Percentiles rank a stretch among this genome's conserved stretches.
Evolutionary conservation across 371 early-diverging fungal species (phyloP).

Genomic region (Mucor lusitanicus): DNA sequence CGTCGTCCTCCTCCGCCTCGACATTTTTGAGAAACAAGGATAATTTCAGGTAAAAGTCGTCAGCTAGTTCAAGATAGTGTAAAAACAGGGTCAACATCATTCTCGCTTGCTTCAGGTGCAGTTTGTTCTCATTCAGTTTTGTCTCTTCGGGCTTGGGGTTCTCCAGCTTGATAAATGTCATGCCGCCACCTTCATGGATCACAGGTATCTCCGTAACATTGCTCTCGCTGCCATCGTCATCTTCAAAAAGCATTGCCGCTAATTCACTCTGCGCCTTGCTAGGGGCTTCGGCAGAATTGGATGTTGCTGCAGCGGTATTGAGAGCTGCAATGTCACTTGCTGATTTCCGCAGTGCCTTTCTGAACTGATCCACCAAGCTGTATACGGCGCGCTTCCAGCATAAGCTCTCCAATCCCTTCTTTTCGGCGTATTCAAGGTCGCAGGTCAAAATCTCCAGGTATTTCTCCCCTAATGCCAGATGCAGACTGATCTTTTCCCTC

Average conservation of each 20-base stretch:
- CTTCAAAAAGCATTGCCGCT: conserved; percentile 7
- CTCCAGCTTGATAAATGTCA: conserved; percentile 18
- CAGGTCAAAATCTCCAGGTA: conserved; percentile 53
- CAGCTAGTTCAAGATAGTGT: conserved; percentile 37
- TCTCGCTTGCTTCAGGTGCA: conserved; percentile 9
- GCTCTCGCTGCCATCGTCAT: conserved; percentile 16
- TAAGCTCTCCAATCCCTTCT: conserved; percentile 61
- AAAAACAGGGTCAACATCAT: conserved; percentile 19
- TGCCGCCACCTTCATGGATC: conserved; percentile 16
- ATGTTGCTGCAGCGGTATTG: not conserved
- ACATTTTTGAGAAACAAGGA: conserved; percentile 37
- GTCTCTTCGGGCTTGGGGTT: not conserved
- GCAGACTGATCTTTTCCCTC: conserved; percentile 42
- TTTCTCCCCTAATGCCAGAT: conserved; percentile 43
- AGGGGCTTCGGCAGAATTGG: not conserved
- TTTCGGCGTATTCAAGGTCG: conserved; percentile 57
- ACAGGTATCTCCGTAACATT: conserved; percentile 9
- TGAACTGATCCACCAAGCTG: conserved; percentile 61
- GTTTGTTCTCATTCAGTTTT: not conserved
- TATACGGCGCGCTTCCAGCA: conserved; percentile 72
- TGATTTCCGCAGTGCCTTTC: conserved; percentile 44
- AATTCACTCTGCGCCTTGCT: conserved; percentile 1
- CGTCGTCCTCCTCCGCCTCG: too few relatives aligned
- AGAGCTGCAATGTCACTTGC: not conserved
- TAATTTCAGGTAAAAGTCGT: conserved; percentile 48